Evolutionary conservation across 352 stramenopile genomes (phyloP).

Genomic region (Globisporangium splendens): DNA sequence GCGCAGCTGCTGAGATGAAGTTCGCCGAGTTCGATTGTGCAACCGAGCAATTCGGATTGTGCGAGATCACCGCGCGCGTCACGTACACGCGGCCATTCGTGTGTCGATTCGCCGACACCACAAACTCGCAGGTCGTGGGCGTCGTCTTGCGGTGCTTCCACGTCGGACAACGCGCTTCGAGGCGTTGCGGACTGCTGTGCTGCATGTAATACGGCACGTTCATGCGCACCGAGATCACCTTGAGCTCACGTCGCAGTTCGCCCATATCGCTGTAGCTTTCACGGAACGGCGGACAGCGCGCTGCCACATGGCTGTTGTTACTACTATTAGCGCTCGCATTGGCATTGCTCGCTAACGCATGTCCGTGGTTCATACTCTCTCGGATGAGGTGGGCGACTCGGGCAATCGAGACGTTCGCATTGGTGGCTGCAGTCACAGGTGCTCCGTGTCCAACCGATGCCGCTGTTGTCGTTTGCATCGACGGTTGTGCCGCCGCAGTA

Average conservation of each 20-base stretch:
- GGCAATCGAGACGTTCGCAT: not conserved
- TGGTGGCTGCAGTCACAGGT: too few relatives aligned
- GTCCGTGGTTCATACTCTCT: not conserved
- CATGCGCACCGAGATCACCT: slow-evolving; percentile 70
- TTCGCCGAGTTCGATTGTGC: slow-evolving; percentile 41
- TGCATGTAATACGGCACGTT: slow-evolving; percentile 78
- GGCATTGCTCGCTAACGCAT: not conserved
- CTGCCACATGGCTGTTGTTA: not conserved
- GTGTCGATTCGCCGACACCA: slow-evolving; percentile 72
- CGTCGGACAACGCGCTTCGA: slow-evolving; percentile 73
- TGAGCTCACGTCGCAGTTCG: slow-evolving; percentile 67
- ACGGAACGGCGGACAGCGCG: slow-evolving; percentile 51
- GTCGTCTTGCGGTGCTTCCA: slow-evolving; percentile 68
- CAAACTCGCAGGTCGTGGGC: slow-evolving; percentile 52
- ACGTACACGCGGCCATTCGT: slow-evolving; percentile 76
- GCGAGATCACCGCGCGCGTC: slow-evolving; percentile 47
- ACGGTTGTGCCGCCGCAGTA: not conserved
- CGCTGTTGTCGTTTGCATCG: not conserved
- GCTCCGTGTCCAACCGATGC: too few relatives aligned
- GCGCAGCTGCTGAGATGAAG: slow-evolving; percentile 54
- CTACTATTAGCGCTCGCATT: not conserved
- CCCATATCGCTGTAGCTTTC: slow-evolving; percentile 76
- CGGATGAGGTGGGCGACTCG: slow-evolving; percentile 7
- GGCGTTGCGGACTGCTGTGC: slow-evolving; percentile 75
- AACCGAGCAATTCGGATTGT: slow-evolving; percentile 44